phyloP scores from a whole-genome alignment of 768 basidiomycete species.

The Mycena filopes region DNA sequence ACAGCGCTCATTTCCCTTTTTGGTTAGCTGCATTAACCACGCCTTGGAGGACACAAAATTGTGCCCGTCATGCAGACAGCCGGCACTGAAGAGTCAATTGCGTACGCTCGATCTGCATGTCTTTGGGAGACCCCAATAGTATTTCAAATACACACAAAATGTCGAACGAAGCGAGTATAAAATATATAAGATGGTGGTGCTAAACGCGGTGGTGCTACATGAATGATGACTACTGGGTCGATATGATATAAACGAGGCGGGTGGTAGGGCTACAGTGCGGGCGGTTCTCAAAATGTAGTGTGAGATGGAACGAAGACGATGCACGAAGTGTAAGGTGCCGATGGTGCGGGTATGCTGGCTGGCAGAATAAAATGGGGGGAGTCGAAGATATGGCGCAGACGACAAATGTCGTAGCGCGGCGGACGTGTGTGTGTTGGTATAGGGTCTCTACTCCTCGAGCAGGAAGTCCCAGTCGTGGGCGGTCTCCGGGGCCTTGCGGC shows the following conservation, averaged over 20 bases:
- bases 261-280: conserved; percentile 31
- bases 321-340: conserved; percentile 22
- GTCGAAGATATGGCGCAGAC: conserved; percentile 21
- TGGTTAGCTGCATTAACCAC: conserved; percentile 23
- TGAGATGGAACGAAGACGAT: conserved; percentile 24
- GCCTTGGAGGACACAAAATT: conserved; percentile 14
- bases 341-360: conserved; percentile 27
- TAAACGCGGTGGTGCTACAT: conserved; percentile 22
- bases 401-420: background rate
- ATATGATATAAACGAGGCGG: conserved; percentile 13
- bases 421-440: no score
- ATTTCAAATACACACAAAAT: background rate
- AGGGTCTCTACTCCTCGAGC: conserved; percentile 72
- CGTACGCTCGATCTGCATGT: conserved; percentile 19
- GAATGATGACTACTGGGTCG: conserved; percentile 18
- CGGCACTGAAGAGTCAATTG: conserved; percentile 16
- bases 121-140: background rate
- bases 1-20: background rate
- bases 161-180: background rate
- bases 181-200: conserved; percentile 8
- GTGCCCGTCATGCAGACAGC: conserved; percentile 31
- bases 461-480: conserved; percentile 84
- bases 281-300: background rate
- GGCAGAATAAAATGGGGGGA: conserved; percentile 19
- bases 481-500: conserved; percentile 64